Percentiles rank a stretch among this genome's conserved stretches.
Conservation (phyloP, 1,139 yeast genomes). For the Zhuliangozyma blackwelliae region DNA sequence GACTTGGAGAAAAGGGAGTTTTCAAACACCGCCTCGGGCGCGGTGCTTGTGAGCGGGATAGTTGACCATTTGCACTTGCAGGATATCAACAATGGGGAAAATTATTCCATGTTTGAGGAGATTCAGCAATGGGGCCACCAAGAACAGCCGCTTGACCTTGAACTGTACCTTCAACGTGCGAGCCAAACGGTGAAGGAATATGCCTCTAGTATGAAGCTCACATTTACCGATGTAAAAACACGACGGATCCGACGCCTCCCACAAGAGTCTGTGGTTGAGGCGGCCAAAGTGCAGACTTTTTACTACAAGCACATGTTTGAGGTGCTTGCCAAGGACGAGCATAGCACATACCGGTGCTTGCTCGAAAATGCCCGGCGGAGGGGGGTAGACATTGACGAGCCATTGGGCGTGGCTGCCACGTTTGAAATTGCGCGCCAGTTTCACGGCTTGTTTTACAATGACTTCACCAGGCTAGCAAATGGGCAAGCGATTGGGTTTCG, state of each 20-base stretch:
- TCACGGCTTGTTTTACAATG: conserved; percentile 31
- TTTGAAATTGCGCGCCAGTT: conserved; percentile 33
- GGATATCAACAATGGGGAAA: conserved; percentile 12
- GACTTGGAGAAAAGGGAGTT: conserved; percentile 15
- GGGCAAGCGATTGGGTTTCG: conserved; percentile 44
- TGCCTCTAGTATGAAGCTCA: conserved; percentile 14
- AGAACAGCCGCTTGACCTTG: conserved; percentile 1
- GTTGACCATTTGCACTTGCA: conserved; percentile 46
- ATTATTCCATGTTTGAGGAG: conserved; percentile 22
- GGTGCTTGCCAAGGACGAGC: conserved; percentile 21
- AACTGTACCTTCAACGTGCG: neutral
- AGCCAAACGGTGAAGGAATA: conserved; percentile 10
- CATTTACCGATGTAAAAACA: conserved; percentile 58
- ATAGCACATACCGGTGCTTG: conserved; percentile 29
- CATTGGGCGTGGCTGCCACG: conserved; percentile 37
- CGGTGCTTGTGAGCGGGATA: conserved; percentile 55
- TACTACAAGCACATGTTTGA: conserved; percentile 48
- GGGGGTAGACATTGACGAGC: conserved; percentile 44
- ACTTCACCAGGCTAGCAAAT: conserved; percentile 40
- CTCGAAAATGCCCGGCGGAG: conserved; percentile 43
- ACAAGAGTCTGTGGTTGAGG: conserved; percentile 42
- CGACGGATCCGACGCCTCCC: conserved; percentile 43
- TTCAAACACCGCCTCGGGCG: conserved; percentile 15
- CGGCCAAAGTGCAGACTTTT: conserved; percentile 54
- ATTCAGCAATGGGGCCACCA: conserved; percentile 13